Evolutionary conservation across 2,329 filamentous ascomycete species (phyloP).

Genomic region (Pseudogymnoascus sp.): DNA sequence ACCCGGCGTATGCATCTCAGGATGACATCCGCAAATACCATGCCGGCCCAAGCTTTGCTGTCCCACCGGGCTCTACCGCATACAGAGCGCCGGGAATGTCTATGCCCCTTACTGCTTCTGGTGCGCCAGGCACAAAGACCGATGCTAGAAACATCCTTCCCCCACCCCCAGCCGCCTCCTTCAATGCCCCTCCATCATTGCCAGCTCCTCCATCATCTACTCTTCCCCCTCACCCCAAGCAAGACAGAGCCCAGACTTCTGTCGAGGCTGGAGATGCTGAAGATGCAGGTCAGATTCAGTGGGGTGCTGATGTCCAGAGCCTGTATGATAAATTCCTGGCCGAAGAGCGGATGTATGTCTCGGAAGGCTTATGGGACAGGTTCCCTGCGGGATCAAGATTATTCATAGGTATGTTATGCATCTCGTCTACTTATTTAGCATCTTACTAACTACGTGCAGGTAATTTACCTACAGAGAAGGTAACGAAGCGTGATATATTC

Average conservation of each 20-base stretch:
- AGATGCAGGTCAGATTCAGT: conserved; percentile 26
- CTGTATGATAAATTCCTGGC: conserved; percentile 64
- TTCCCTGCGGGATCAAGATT: conserved; percentile 70
- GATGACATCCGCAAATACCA: conserved; percentile 27
- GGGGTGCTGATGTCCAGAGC: conserved; percentile 47
- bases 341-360: conserved; percentile 66
- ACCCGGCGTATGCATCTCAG: conserved; percentile 19
- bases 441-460: conserved; percentile 39
- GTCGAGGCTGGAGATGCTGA: conserved; percentile 17
- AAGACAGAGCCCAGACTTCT: conserved; percentile 16
- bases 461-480: conserved; percentile 85
- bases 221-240: conserved; percentile 19
- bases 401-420: conserved; percentile 59
- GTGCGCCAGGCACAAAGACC: conserved; percentile 27
- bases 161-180: conserved; percentile 27
- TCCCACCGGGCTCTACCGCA: conserved; percentile 18
- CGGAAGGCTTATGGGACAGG: conserved; percentile 71
- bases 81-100: conserved; percentile 26
- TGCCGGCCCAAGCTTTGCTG: conserved; percentile 21
- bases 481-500: conserved; percentile 89
- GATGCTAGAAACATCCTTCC: conserved; percentile 27
- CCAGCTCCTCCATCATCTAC: conserved; percentile 16
- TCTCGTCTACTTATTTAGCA: neutral
- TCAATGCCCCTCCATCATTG: conserved; percentile 19
- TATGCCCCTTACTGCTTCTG: conserved; percentile 24